Evolutionary conservation across 2,329 filamentous ascomycete genomes (phyloP).

Genomic region (Tolypocladium pustulatum): DNA sequence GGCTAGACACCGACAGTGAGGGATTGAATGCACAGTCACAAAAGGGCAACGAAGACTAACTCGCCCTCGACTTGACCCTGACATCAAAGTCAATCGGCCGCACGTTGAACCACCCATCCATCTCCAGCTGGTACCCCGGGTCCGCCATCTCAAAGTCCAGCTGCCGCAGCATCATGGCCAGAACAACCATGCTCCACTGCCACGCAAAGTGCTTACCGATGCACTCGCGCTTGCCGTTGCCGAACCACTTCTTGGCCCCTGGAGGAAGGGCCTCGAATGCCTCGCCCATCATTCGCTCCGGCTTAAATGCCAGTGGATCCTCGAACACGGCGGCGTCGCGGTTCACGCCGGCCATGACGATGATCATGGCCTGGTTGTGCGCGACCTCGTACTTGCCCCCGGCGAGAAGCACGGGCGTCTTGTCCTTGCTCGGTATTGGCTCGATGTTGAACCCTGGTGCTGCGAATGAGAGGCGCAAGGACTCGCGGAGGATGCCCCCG

Average conservation of each 20-base stretch:
- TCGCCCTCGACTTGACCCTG: conserved; percentile 27
- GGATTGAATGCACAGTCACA: not conserved
- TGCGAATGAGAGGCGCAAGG: conserved; percentile 41
- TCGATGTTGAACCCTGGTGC: conserved; percentile 47
- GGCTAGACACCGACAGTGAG: not conserved
- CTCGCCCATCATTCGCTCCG: conserved; percentile 38
- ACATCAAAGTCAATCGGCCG: conserved; percentile 35
- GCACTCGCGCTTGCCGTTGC: conserved; percentile 40
- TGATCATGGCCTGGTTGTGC: conserved; percentile 36
- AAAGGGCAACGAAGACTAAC: not conserved
- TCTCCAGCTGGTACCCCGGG: conserved; percentile 26
- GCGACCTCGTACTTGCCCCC: conserved; percentile 39
- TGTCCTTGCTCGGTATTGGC: conserved; percentile 27
- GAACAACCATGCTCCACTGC: conserved; percentile 31
- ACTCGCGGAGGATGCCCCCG: conserved; percentile 42
- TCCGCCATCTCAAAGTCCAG: conserved; percentile 35
- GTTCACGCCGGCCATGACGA: conserved; percentile 39
- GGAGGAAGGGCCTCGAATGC: conserved; percentile 29
- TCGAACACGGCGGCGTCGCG: conserved; percentile 37
- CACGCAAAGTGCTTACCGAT: conserved; percentile 40
- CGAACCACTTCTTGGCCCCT: conserved; percentile 39
- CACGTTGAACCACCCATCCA: conserved; percentile 43
- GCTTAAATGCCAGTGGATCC: conserved; percentile 32
- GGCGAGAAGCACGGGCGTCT: conserved; percentile 33
- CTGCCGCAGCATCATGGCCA: conserved; percentile 31